Evolutionary conservation across 208 protist genomes (phyloP), one percentile per base, ranked within the genome.

Genomic region (Leishmania amazonensis): DNA sequence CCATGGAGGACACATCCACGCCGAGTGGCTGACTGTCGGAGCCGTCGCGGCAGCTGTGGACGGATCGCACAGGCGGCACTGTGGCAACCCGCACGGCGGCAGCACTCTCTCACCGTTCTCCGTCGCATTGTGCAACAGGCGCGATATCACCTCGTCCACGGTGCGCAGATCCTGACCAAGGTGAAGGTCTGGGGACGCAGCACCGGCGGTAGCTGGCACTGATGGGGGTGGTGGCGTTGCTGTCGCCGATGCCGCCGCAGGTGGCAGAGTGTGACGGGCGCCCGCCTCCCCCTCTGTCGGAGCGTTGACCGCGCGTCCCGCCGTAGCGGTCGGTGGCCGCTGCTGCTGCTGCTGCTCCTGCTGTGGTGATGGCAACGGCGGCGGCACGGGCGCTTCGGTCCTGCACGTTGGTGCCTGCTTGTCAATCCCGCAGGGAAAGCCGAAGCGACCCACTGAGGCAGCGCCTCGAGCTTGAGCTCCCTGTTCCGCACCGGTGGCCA

Each of bases 21-120:
- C 0, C 17, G 40, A 73, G 68, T 24, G 19, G 68, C 28, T 54
- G 45, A 9, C 45, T 31, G 40, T 54, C 72, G 9, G 28, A 28
- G 65, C 38, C 45, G 38, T 11, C 42, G 62, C 31, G 51, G 42
- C 35, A 38, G 38, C 47, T 11, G 42, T 4, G 31, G 47, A 13
- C 24, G 35, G 24, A 5, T 72, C 38, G 67, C 88, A 92, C 54
- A 92, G 54, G 0, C 72, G 79, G 53, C 89, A 92, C 78, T 76
- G 53, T 15, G 86, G 86, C 67, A 92, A 42, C 28, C 86, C 89
- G 58, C 89, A 92, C 11, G 85, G 85, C 1, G 67, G 42, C 67
- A 47, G 75, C 67, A 85, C 76, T 8, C 11, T 57, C 13, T 79
- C 79, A 9, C 75, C 80, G 40, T 84, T 57, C 24, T 15, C 72